Evolutionary conservation across 208 protist species (phyloP).

Genomic region (Trypanosoma platydactyli): DNA sequence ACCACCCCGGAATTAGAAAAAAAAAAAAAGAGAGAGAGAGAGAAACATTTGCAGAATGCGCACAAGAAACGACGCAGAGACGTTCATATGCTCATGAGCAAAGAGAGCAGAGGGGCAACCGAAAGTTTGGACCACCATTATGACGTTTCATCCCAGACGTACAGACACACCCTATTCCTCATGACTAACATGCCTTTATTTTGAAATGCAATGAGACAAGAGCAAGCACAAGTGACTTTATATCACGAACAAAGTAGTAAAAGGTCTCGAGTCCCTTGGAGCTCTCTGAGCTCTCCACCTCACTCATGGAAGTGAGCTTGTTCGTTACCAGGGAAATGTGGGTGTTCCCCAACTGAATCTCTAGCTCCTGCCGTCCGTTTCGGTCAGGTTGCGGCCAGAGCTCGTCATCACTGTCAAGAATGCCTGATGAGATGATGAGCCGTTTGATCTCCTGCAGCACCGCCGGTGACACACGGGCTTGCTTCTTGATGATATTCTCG

Average conservation of each 20-base stretch:
- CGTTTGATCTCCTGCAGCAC: conserved; percentile 79
- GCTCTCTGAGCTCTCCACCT: conserved; percentile 57
- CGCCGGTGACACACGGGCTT: conserved; percentile 60
- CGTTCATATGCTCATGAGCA: background rate
- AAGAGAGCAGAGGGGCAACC: background rate
- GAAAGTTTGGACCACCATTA: background rate
- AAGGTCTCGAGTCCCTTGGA: conserved; percentile 57
- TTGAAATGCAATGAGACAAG: conserved; percentile 90
- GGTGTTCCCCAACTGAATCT: conserved; percentile 84
- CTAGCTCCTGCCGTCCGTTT: conserved; percentile 87
- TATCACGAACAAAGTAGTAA: conserved; percentile 83
- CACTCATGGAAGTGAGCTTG: conserved; percentile 78
- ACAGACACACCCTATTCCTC: background rate
- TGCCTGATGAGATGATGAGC: conserved; percentile 54
- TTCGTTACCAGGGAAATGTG: conserved; percentile 89
- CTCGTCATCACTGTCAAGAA: conserved; percentile 81
- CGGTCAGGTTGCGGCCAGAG: conserved; percentile 82
- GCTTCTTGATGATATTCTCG: conserved; percentile 90
- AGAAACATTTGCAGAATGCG: background rate
- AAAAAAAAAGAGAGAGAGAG: background rate
- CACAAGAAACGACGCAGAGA: background rate
- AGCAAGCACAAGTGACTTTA: conserved; percentile 74
- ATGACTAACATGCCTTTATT: conserved; percentile 65
- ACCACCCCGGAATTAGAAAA: conserved; percentile 3
- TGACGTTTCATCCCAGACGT: no score